phyloP scores from a whole-genome alignment of 2,329 filamentous ascomycete species.

The Aspergillus bombycis region DNA sequence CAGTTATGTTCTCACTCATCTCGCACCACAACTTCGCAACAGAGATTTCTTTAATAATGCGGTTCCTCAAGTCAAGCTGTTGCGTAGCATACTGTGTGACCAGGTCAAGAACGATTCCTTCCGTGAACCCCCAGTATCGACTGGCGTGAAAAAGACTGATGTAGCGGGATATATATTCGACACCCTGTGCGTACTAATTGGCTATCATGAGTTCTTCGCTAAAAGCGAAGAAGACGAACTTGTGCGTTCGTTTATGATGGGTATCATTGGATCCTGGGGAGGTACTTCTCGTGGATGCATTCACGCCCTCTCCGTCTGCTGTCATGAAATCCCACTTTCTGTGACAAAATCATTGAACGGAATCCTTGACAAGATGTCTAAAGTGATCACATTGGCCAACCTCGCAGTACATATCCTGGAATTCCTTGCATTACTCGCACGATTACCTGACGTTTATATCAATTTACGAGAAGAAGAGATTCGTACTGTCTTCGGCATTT shows the following conservation, averaged over 20 bases:
- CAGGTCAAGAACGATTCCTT: conserved; percentile 78
- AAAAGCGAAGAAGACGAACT: conserved; percentile 88
- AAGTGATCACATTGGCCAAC: conserved; percentile 90
- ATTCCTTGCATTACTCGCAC: conserved; percentile 86
- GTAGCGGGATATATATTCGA: conserved; percentile 89
- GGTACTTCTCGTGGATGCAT: conserved; percentile 90
- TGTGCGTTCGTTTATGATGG: conserved; percentile 81
- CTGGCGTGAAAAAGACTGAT: conserved; percentile 81
- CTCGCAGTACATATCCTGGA: conserved; percentile 95
- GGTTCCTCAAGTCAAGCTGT: conserved; percentile 72
- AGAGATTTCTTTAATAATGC: conserved; percentile 79
- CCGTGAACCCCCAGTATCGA: conserved; percentile 77
- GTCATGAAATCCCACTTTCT: conserved; percentile 87
- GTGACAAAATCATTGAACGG: conserved; percentile 83
- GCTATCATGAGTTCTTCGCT: conserved; percentile 83
- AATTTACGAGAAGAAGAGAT: conserved; percentile 93
- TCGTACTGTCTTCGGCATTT: conserved; percentile 91
- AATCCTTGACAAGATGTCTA: conserved; percentile 90
- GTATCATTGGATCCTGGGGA: conserved; percentile 77
- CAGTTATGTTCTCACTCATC: conserved; percentile 82
- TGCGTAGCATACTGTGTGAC: conserved; percentile 78
- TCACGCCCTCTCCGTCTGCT: conserved; percentile 91
- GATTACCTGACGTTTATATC: conserved; percentile 80
- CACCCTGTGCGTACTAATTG: conserved; percentile 81
- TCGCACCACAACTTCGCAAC: conserved; percentile 87